Conservation (phyloP, 2,329 filamentous ascomycete genomes). For the Zymoseptoria pseudotritici region DNA sequence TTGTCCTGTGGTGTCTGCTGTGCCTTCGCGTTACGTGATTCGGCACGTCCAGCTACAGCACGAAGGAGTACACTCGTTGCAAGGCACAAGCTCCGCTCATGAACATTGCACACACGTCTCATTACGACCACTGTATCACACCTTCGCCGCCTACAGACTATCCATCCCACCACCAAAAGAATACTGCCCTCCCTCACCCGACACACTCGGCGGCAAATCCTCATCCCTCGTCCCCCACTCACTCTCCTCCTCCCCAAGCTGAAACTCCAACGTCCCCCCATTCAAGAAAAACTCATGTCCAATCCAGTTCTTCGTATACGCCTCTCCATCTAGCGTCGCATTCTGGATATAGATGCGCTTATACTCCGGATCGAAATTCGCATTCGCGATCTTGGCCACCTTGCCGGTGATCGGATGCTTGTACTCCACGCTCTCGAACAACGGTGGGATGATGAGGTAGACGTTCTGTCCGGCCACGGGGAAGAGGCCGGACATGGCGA, state of each 20-base stretch:
- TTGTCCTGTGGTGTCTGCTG: background rate
- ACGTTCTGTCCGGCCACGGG: constrained; percentile 19
- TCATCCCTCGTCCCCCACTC: constrained; percentile 18
- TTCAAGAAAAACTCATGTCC: constrained; percentile 20
- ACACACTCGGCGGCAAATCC: constrained; percentile 24
- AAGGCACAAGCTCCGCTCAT: background rate
- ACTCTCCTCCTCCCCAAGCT: constrained; percentile 14
- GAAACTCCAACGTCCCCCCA: constrained; percentile 16
- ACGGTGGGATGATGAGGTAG: constrained; percentile 18
- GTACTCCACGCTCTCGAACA: constrained; percentile 18
- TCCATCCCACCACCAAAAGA: background rate
- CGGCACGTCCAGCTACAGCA: background rate
- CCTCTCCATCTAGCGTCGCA: constrained; percentile 14
- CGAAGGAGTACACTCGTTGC: background rate
- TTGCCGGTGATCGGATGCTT: constrained; percentile 18
- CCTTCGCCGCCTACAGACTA: background rate
- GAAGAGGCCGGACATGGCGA: constrained; percentile 19
- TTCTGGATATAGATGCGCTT: constrained; percentile 20
- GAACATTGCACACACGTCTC: background rate
- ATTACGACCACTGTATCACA: background rate
- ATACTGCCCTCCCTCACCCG: background rate
- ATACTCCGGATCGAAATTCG: constrained; percentile 32
- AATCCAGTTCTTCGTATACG: constrained; percentile 19
- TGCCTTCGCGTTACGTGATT: background rate
- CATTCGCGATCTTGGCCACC: constrained; percentile 14